Conservation (phyloP, 768 basidiomycete genomes). For the Cubamyces sp. region DNA sequence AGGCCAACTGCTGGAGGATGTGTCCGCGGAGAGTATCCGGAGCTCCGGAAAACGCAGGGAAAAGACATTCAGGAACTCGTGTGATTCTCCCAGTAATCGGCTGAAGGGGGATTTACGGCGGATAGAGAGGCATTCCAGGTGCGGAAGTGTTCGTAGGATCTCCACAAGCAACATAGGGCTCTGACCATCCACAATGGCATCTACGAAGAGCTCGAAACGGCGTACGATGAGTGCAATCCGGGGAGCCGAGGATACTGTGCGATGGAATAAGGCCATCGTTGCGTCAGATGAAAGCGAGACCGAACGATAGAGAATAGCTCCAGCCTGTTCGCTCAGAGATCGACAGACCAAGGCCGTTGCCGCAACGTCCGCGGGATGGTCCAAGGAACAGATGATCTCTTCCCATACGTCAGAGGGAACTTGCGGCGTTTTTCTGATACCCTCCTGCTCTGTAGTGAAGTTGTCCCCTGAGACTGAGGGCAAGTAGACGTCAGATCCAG, state of each 20-base stretch:
- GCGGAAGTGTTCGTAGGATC: not conserved
- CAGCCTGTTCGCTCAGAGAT: not conserved
- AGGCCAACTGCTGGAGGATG: not conserved
- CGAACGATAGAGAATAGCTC: not conserved
- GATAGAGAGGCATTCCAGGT: not conserved
- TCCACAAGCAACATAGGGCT: not conserved
- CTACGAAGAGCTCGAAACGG: not conserved
- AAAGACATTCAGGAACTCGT: not conserved
- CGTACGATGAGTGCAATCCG: not conserved
- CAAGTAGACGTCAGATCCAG: no score
- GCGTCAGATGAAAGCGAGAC: not conserved
- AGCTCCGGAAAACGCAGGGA: not conserved
- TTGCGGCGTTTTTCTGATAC: not conserved
- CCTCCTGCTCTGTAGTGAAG: no score
- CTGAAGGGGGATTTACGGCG: no score
- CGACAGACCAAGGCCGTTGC: not conserved
- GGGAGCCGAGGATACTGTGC: not conserved
- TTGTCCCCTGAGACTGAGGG: no score
- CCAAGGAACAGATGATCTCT: not conserved
- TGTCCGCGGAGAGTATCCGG: not conserved
- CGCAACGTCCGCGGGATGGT: not conserved
- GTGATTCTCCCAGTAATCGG: no score
- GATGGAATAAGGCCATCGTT: not conserved
- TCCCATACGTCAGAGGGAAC: not conserved
- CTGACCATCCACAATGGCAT: not conserved